Conservation (phyloP, 306 rosid species). For the Cucurbita maxima region DNA sequence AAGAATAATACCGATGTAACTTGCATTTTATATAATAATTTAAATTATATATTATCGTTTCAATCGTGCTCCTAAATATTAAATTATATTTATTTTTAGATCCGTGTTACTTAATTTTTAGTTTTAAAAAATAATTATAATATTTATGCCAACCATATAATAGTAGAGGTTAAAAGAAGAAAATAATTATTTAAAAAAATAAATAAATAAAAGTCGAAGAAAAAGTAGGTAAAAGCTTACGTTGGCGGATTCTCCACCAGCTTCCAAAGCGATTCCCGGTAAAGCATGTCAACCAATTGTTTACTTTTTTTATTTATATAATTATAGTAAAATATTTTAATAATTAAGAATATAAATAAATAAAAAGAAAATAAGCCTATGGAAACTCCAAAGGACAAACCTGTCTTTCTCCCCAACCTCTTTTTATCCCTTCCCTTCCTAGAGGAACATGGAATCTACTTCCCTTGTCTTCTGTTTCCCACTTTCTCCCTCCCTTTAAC, state of each 20-base stretch:
- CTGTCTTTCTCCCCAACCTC: not conserved
- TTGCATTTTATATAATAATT: too few species aligned
- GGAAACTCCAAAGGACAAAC: conserved; percentile 4
- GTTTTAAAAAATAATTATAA: too few species aligned
- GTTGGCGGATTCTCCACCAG: conserved; percentile 4
- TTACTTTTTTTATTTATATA: not conserved
- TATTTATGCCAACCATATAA: too few species aligned
- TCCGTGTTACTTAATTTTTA: too few species aligned
- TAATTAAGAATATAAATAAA: not conserved
- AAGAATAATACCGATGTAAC: too few species aligned
- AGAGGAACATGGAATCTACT: conserved; percentile 8
- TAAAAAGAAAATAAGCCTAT: not conserved
- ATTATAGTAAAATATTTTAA: not conserved
- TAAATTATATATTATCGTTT: too few species aligned
- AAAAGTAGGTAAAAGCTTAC: not conserved
- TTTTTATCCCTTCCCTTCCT: not conserved
- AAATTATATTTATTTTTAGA: too few species aligned
- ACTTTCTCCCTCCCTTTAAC: not conserved
- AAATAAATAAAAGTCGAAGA: not conserved
- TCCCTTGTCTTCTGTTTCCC: not conserved
- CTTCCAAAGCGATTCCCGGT: not conserved
- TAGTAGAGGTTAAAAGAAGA: too few species aligned
- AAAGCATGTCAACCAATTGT: conserved; percentile 5
- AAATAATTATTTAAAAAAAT: too few species aligned
- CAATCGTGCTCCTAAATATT: too few species aligned